Evolutionary conservation across 106 monocot species (phyloP).

Genomic region (Phalaenopsis equestris): DNA sequence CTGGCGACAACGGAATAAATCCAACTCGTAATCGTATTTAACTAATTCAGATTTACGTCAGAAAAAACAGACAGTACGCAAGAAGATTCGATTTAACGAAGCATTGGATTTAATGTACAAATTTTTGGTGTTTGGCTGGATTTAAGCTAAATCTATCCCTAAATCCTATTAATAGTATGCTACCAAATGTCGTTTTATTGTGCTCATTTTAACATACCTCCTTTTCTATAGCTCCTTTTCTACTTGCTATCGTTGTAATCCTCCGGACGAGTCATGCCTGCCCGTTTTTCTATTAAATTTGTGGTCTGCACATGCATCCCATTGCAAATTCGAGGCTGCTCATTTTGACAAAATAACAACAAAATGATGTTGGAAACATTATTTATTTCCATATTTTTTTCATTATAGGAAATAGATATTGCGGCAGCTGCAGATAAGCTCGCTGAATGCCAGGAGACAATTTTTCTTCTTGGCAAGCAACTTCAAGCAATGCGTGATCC

Average conservation of each 20-base stretch:
- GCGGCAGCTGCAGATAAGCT: constrained; percentile 33
- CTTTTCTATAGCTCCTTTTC: not conserved
- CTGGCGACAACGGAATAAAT: too few species aligned
- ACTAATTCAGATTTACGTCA: too few species aligned
- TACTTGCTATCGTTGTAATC: not conserved
- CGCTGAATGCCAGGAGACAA: constrained; percentile 42
- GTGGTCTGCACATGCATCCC: not conserved
- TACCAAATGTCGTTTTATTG: too few species aligned
- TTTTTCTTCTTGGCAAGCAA: constrained; percentile 26
- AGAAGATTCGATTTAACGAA: too few species aligned
- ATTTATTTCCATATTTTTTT: not conserved
- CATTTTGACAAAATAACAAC: not conserved
- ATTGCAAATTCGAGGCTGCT: not conserved
- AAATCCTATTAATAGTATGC: too few species aligned
- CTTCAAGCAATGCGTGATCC: constrained; percentile 17
- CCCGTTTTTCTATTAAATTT: not conserved
- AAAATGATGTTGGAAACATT: not conserved
- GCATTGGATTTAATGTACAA: too few species aligned
- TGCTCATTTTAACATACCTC: not conserved
- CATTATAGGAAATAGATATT: constrained; percentile 24
- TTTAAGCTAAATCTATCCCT: too few species aligned
- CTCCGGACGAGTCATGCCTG: not conserved
- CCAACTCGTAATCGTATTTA: too few species aligned
- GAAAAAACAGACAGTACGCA: too few species aligned
- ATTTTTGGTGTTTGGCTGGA: too few species aligned